Conservation (phyloP, 306 rosid species). For the Malus domestica region ASM211411v1 NC_041795.1:26404001-26404500, state of each 20-base stretch:
- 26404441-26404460: too few species aligned
- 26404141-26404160: not conserved
- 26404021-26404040: not conserved
- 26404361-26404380: too few species aligned
- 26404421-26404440: too few species aligned
- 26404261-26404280: slow-evolving; percentile 24
- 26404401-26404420: too few species aligned
- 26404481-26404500: slow-evolving; percentile 33
- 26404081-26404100: not conserved
- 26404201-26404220: slow-evolving; percentile 20
- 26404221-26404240: slow-evolving; percentile 13
- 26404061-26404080: not conserved
- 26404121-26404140: not conserved
- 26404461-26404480: not conserved
- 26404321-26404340: slow-evolving; percentile 5
- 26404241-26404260: slow-evolving; percentile 21
- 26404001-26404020: not conserved
- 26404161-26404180: slow-evolving; percentile 23
- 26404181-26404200: not conserved
- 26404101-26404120: not conserved
- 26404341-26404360: too few species aligned
- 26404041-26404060: not conserved
- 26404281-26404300: slow-evolving; percentile 26
- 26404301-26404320: not conserved
- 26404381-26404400: too few species aligned